Evolutionary conservation across 352 stramenopile genomes (phyloP).

Genomic region (Pythium grandisporangium): DNA sequence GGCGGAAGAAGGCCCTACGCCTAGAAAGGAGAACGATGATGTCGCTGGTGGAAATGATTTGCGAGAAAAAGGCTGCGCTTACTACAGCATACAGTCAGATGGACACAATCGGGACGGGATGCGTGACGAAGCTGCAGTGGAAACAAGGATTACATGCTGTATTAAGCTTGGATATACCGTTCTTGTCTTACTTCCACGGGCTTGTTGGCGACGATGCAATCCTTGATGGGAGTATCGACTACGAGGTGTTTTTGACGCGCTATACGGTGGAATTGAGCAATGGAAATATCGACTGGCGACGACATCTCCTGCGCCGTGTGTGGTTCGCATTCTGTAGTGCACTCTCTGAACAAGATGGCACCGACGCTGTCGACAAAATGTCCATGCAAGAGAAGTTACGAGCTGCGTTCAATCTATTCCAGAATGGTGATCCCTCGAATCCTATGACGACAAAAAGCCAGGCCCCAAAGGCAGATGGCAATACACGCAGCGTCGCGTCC

Average conservation of each 20-base stretch:
- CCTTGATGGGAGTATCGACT: constrained; percentile 36
- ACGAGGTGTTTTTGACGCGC: constrained; percentile 64
- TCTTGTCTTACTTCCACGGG: constrained; percentile 65
- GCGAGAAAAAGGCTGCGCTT: constrained; percentile 63
- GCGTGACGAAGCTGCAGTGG: constrained; percentile 62
- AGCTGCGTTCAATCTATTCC: constrained; percentile 66
- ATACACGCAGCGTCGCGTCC: constrained; percentile 16
- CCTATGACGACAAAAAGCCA: constrained; percentile 5
- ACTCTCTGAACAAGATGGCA: constrained; percentile 20
- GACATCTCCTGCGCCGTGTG: constrained; percentile 56
- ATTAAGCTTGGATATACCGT: constrained; percentile 51
- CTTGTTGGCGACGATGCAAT: constrained; percentile 34
- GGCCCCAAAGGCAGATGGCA: constrained; percentile 15
- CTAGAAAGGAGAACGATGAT: constrained; percentile 68
- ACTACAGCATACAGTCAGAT: constrained; percentile 34
- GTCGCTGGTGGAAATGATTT: constrained; percentile 72
- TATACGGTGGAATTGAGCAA: constrained; percentile 61
- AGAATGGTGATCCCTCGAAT: constrained; percentile 5
- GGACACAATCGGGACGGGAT: constrained; percentile 23
- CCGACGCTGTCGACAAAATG: constrained; percentile 33
- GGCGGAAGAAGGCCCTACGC: constrained; percentile 63
- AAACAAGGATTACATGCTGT: constrained; percentile 44
- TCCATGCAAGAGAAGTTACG: constrained; percentile 51
- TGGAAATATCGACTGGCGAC: constrained; percentile 52
- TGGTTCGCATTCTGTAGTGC: constrained; percentile 64